These are phyloP conservation scores for Trichosporon sp. DNA, from an alignment of 1,284 basidiomycete genomes.

Conservation along the genomic window DNA sequence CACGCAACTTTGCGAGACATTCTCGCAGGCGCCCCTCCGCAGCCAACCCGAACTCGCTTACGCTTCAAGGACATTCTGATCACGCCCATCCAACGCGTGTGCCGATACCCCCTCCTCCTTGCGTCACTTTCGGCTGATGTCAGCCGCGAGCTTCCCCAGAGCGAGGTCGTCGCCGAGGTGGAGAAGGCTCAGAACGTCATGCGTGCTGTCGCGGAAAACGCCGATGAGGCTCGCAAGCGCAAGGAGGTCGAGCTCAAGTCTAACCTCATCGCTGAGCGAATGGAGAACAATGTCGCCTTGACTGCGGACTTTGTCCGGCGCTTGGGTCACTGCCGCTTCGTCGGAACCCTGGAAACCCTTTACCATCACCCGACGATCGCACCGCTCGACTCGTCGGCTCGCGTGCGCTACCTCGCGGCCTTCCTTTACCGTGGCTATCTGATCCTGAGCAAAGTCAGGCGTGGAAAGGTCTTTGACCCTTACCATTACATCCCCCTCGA, in stretches of 20 bases:
- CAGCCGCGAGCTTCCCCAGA: slow-evolving; percentile 32
- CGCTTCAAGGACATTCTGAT: slow-evolving; percentile 79
- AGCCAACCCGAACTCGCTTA: slow-evolving; percentile 44
- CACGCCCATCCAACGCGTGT: slow-evolving; percentile 84
- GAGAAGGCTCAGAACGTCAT: slow-evolving; percentile 57
- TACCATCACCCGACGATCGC: slow-evolving; percentile 62
- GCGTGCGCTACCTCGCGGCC: slow-evolving; percentile 81
- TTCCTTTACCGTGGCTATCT: slow-evolving; percentile 86
- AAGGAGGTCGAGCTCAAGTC: slow-evolving; percentile 70
- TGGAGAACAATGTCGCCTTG: slow-evolving; percentile 57
- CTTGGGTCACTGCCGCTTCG: slow-evolving; percentile 72
- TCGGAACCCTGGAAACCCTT: slow-evolving; percentile 80
- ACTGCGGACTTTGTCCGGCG: slow-evolving; percentile 64
- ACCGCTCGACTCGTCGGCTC: slow-evolving; percentile 60
- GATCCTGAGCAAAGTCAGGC: slow-evolving; percentile 79
- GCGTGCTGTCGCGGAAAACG: slow-evolving; percentile 65
- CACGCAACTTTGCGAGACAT: slow-evolving; percentile 46
- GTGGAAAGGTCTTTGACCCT: slow-evolving; percentile 77
- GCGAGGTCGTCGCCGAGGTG: slow-evolving; percentile 30
- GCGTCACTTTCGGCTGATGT: slow-evolving; percentile 64
- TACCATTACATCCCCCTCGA: slow-evolving; percentile 80
- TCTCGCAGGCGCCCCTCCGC: slow-evolving; percentile 41
- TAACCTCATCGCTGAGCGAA: slow-evolving; percentile 69
- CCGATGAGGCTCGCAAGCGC: slow-evolving; percentile 61
- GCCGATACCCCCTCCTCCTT: slow-evolving; percentile 86